Conservation (phyloP, 352 stramenopile genomes). For the Phytophthora pinifolia region DNA sequence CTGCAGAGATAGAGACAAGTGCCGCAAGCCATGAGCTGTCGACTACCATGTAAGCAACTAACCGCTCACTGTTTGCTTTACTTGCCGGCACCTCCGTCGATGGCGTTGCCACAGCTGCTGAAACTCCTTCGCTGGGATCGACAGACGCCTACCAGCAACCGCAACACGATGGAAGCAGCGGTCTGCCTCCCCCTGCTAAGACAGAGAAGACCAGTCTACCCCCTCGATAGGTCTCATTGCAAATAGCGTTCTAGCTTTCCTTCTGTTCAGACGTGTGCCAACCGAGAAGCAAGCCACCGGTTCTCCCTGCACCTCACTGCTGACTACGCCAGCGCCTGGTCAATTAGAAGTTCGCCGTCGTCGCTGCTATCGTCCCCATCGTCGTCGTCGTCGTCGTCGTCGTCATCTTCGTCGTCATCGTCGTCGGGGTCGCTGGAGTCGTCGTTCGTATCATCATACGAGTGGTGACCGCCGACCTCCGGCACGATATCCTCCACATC, state of each 20-base stretch:
- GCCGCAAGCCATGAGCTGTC: background rate
- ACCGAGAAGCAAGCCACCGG: background rate
- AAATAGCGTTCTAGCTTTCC: slow-evolving; percentile 21
- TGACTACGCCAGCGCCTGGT: slow-evolving; percentile 28
- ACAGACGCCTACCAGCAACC: slow-evolving; percentile 22
- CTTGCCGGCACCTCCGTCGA: no score
- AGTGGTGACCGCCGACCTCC: slow-evolving; percentile 35
- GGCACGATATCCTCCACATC: slow-evolving; percentile 27
- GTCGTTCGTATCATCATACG: slow-evolving; percentile 54
- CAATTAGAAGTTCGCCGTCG: slow-evolving; percentile 38
- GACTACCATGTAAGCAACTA: no score
- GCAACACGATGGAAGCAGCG: slow-evolving; percentile 17
- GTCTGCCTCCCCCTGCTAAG: slow-evolving; percentile 20
- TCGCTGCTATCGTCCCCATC: slow-evolving; percentile 38
- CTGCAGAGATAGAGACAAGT: background rate
- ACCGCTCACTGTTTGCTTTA: no score
- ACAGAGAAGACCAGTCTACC: background rate
- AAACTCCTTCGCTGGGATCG: no score
- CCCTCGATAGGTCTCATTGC: slow-evolving; percentile 18
- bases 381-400: slow-evolving; percentile 41
- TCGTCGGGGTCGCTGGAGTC: slow-evolving; percentile 45
- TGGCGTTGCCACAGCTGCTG: no score
- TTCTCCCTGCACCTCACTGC: slow-evolving; percentile 9
- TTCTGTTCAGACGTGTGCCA: slow-evolving; percentile 2
- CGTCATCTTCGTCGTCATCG: slow-evolving; percentile 47